Evolutionary conservation across 73 alveolate genomes (phyloP), one percentile per base, ranked within the genome.

Genomic region (Paramecium pentaurelia): DNA sequence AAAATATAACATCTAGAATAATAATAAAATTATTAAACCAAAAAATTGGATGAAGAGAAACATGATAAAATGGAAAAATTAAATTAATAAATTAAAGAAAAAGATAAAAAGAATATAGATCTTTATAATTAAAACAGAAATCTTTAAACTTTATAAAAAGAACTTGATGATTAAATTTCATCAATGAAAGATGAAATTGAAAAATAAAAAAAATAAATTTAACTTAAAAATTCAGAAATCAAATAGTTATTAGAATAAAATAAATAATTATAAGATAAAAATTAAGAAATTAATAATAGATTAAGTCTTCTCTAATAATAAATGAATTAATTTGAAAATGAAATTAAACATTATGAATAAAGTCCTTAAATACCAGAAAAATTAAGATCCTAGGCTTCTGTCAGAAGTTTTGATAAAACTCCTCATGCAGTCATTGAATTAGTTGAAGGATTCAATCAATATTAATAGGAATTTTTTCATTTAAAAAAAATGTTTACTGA

Each of bases 361-460:
- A 64, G 84, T 34, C 84, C 84, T 3, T 34, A 64, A 34, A 64
- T 64, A 25, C 84, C 84, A 14, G 84, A 64, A 6, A 64, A 64
- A 64, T 64, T 64, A 34, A 64, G 84, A 64, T 64, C 84, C 16
- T 12, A 64, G 9, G 84, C 84, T 28, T 64, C 84, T 12, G 84
- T 64, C 10, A 64, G 84, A 64, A 64, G 84, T 12, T 32, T 64
- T 28, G 84, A 64, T 64, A 64, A 64, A 34, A 64, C 84, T 64
- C 84, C 84, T 64, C 84, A 28, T 32, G 84, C 84, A 3, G 75
- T 80, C 16, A 45, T 49, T 12, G 91, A 80, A 80, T 49, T 80
- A 47, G 91, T 80, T 80, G 91, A 80, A 80, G 91, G 91, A 25
- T 80, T 80, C 32, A 80, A 80, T 44, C 18, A 80, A 80, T 80